Evolutionary conservation across 495 filamentous ascomycete genomes (phyloP).

Genomic region (Penicillium tannophilum): DNA sequence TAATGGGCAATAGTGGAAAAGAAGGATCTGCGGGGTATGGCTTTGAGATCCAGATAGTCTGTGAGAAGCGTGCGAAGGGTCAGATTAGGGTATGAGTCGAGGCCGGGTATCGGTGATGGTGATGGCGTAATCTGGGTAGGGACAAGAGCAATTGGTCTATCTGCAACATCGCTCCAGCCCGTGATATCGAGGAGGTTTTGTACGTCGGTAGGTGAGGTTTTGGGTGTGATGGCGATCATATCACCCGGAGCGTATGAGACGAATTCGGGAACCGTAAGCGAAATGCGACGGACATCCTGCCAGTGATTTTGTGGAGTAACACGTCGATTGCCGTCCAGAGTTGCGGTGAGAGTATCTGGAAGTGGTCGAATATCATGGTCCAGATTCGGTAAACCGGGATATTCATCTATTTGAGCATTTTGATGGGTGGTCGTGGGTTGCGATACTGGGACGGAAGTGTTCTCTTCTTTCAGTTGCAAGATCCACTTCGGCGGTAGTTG

Average conservation of each 20-base stretch:
- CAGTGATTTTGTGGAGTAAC: constrained; percentile 78
- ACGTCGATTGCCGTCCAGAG: constrained; percentile 60
- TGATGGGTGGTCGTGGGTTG: constrained; percentile 1
- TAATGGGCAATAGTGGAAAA: constrained; percentile 75
- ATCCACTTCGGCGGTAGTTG: constrained; percentile 80
- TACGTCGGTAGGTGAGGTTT: constrained; percentile 82
- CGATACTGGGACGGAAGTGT: not conserved
- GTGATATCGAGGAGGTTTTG: constrained; percentile 71
- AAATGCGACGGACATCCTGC: constrained; percentile 90
- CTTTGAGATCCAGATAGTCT: constrained; percentile 83
- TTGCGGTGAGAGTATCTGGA: constrained; percentile 46
- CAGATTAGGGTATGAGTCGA: constrained; percentile 44
- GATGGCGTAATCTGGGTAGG: constrained; percentile 31
- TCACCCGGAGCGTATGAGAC: constrained; percentile 68
- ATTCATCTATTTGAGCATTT: constrained; percentile 13
- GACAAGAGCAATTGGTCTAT: constrained; percentile 58
- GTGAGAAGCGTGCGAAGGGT: constrained; percentile 77
- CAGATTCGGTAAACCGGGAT: constrained; percentile 42
- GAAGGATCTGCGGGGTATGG: constrained; percentile 86
- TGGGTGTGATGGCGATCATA: constrained; percentile 76
- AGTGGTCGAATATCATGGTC: constrained; percentile 53
- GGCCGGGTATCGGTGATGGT: constrained; percentile 44
- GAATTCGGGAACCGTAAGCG: constrained; percentile 50
- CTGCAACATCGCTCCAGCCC: constrained; percentile 72
- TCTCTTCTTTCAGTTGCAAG: constrained; percentile 49